Base-by-base conservation (phyloP, 345 rosid species). In the Punica granatum region DNA sequence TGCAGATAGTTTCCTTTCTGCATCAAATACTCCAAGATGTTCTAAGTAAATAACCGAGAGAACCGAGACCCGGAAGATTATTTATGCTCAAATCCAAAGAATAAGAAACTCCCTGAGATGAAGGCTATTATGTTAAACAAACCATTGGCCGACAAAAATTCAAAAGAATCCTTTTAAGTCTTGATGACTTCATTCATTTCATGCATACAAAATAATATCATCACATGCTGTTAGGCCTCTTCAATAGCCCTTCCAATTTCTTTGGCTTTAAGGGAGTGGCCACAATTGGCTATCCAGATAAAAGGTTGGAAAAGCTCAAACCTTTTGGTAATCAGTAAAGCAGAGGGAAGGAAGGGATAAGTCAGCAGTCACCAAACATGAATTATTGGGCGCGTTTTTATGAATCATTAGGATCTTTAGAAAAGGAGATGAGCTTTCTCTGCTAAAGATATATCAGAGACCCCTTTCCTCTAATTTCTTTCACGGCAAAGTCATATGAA, bases 191-290 rank as follows among this genome's bases (percentile, higher is more conserved):
- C 19, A 30, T 1, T 28, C 61, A n/a, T 7, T 51, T 37, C 41
- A 37, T 0, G 58, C 26, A 26, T 56, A 9, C 12, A 26, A 16
- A 30, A 56, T 56, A 33, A 56, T 56, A 26, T 30, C 19, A 14
- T 56, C 61, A 56, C 61, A 56, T 56, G 59, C 7, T 56, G 61
- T 56, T 56, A 30, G 34, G 61, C 34, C 58, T n/a, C 28, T 23
- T 51, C 58, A n/a, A 28, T 51, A 8, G 28, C 58, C 23, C 34
- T 28, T 13, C 59, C 59, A 53, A 53, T 25, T 13, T 30, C 32
- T 11, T 56, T 6, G 61, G 34, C 61, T 26, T 56, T 56, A 56
- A 56, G 61, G 61, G 32, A 26, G 33, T 56, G 18, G 60, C 11
- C 33, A 25, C 16, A 26, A 26, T 56, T 56, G 61, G 59, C 28